Percentiles rank a stretch among this genome's conserved stretches.
Evolutionary conservation across 768 basidiomycete species (phyloP).

Genomic region (Termitomyces titanicus): DNA sequence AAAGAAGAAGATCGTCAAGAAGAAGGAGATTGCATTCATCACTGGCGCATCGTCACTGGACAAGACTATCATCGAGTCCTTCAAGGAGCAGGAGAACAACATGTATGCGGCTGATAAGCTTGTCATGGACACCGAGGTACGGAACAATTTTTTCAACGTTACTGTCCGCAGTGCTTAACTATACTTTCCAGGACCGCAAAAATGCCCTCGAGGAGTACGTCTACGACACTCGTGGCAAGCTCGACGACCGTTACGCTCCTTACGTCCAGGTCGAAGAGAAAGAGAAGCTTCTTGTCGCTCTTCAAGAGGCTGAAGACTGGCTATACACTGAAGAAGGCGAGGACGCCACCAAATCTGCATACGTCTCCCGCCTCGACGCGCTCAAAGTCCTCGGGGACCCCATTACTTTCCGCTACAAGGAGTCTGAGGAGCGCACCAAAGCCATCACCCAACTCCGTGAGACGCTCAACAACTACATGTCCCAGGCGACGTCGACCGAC

Average conservation of each 20-base stretch:
- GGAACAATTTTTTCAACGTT: slow-evolving; percentile 19
- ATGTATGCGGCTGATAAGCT: slow-evolving; percentile 94
- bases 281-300: slow-evolving; percentile 61
- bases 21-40: slow-evolving; percentile 77
- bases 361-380: slow-evolving; percentile 76
- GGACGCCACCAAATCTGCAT: slow-evolving; percentile 94
- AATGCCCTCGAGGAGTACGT: slow-evolving; percentile 99
- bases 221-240: slow-evolving; percentile 90
- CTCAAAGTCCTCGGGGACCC: slow-evolving; percentile 88
- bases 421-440: slow-evolving; percentile 75
- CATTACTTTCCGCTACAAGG: slow-evolving; percentile 77
- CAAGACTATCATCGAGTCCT: slow-evolving; percentile 54
- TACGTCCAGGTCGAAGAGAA: slow-evolving; percentile 80
- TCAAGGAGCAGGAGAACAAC: slow-evolving; percentile 79
- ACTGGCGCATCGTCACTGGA: slow-evolving; percentile 64
- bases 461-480: slow-evolving; percentile 81
- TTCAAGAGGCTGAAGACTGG: slow-evolving; percentile 91
- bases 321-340: slow-evolving; percentile 96
- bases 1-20: slow-evolving; percentile 85
- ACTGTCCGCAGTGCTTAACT: background rate
- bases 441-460: slow-evolving; percentile 79
- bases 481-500: slow-evolving; percentile 77
- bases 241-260: slow-evolving; percentile 81
- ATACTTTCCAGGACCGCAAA: slow-evolving; percentile 74
- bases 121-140: slow-evolving; percentile 94